Base-by-base conservation (phyloP, 2,329 filamentous ascomycete genomes). In the Colletotrichum sp. region DNA sequence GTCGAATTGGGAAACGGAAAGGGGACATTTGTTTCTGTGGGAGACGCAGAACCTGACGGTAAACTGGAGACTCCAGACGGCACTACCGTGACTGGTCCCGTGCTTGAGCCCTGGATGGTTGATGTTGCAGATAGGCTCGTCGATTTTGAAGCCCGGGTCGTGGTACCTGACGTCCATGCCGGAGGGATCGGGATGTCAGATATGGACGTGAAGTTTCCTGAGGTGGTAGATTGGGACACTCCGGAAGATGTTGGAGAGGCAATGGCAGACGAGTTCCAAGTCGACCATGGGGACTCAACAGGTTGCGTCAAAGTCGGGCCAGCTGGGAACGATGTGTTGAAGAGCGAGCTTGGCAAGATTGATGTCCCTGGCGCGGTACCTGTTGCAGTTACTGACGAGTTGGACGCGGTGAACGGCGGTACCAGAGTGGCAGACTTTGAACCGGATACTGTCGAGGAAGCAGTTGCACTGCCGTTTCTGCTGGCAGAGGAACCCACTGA, bases 1-100 rank as follows among this genome's bases (percentile, higher is more conserved):
- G 72, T 75, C 8, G 61, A 59, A 19, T 75, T 72, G 7, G 68
- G 61, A 13, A 75, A 55, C 5, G 72, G 68, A 3, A 72, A 67
- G 9, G 60, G 36, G 1, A 44, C 16, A 3, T 16, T 2, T 4
- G 61, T 67, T 6, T 63, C 32, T 12, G 68, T 66, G 32, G 28
- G 19, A 6, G 15, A 39, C 4, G 13, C 19, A 6, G 28, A 28
- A 64, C n/a, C 11, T 9, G 57, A 52, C 6, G 6, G 63, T 36
- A 27, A 59, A 25, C 19, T 25, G 8, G 30, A 16, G 12, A 22
- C 22, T 6, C 61, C 8, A 15, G 63, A 27, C 28, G 70, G 64
- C 1, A 36, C n/a, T 8, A 28, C 27, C 4, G 15, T 60, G n/a
- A 30, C 11, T n/a, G 64, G 25, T 16, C 25, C 36, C 16, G 66